Base-by-base conservation (phyloP, 2,329 filamentous ascomycete genomes). In the Penicillium decumbens region DNA sequence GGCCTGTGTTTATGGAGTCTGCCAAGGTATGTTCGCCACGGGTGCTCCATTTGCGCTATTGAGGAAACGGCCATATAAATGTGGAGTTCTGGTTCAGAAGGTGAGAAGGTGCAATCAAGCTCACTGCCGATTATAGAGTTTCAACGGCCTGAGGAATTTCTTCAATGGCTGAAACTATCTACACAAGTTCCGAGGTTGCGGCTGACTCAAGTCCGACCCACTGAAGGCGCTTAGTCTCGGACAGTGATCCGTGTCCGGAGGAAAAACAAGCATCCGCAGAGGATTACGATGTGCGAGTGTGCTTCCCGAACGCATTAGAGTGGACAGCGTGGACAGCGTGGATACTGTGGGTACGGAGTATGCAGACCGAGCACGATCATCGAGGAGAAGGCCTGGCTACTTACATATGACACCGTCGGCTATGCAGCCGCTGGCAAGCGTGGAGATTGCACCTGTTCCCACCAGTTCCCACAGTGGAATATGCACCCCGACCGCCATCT, bases 401-500 rank as follows among this genome's bases (percentile, higher is more conserved):
- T 40, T 41, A 18, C 15, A 18, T 18, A 47, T 33, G 32, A 5
- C 38, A 40, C 35, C 20, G 20, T 23, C 46, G 38, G 39, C 24
- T 33, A 41, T 27, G 10, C 44, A 53, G 49, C 47, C 53, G 49
- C 47, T 54, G 56, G 53, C 47, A 56, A 58, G 53, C 50, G 37
- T 53, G 43, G 49, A 35, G 45, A 47, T 45, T 49, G 35, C n/a
- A 41, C 41, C 12, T 30, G 23, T 49, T 6, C 23, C 18, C 30
- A 7, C n/a, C 12, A 40, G 1, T 24, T 37, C 25, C 29, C 20
- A 24, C 23, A 35, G 23, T 6, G 50, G 55, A 52, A 54, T 49
- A 32, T 51, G 41, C 9, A 18, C 29, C 49, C 49, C 53, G 48
- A 7, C 24, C 40, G 29, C 3, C 18, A 38, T 27, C 15, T 18